Base-by-base conservation (phyloP, 176 grass and related monocot genomes). In the Tuctoria greenei region DNA sequence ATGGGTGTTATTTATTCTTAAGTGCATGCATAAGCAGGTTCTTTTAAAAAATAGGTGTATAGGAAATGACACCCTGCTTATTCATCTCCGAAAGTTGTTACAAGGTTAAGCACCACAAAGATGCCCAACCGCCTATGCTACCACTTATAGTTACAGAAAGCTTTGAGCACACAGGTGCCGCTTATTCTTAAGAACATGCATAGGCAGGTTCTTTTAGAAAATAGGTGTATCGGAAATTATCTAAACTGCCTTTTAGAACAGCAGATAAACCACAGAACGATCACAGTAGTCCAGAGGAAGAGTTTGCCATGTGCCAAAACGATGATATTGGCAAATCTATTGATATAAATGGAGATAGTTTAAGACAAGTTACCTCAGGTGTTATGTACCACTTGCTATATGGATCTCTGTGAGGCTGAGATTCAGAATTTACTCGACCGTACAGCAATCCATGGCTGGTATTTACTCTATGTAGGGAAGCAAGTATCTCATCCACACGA, bases 331-430 rank as follows among this genome's bases (percentile, higher is more conserved):
- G 28, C 63, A 43, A 47, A 40, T 56, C 12, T 42, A 31, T 42
- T 37, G 50, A 80, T 17, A 54, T 37, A 21, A 77, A 71, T 21
- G 31, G 7, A 41, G 1, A 60, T 9, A 81, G 23, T 23, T 66
- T 62, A 50, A n/a, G 55, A 77, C 26, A 85, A 56, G 15, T 85
- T 92, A 99, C 96, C 96, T 95, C 82, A 59, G 79, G 65, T 27
- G 89, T 95, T 71, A 99, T 95, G 75, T 90, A 90, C 96, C 96
- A 99, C 71, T 99, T 99, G 83, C 96, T 99, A 73, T 99, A 86
- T 27, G 87, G 82, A 84, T 99, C 88, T 78, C 96, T 78, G 66
- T 99, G 96, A 69, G 96, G 96, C 74, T 93, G 72, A 74, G 96
- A 99, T 63, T 90, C 83, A 74, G 88, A 86, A 86, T 99, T 93